phyloP scores from a whole-genome alignment of 2,329 filamentous ascomycete genomes.

The Rhynchosporium graminicola region DNA sequence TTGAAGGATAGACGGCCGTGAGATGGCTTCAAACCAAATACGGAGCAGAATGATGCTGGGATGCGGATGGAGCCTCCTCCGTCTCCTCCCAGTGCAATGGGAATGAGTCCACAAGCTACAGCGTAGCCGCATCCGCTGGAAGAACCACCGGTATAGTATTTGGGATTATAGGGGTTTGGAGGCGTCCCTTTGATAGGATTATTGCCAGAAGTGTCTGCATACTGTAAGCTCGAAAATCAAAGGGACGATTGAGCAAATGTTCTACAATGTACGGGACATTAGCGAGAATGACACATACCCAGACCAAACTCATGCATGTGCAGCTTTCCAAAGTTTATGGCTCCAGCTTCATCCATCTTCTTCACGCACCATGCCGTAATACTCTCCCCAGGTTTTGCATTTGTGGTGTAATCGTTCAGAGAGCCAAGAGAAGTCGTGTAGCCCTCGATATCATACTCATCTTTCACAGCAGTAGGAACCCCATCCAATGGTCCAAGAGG shows the following conservation, averaged over 20 bases:
- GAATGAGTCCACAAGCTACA: slow-evolving; percentile 63
- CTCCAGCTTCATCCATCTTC: slow-evolving; percentile 62
- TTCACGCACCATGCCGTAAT: slow-evolving; percentile 29
- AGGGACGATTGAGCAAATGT: too few species aligned
- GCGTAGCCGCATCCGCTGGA: slow-evolving; percentile 91
- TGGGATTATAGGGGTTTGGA: slow-evolving; percentile 68
- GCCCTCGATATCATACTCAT: slow-evolving; percentile 54
- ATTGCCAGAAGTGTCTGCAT: slow-evolving; percentile 73
- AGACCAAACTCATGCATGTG: slow-evolving; percentile 79
- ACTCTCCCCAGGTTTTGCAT: slow-evolving; percentile 15
- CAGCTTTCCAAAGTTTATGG: slow-evolving; percentile 73
- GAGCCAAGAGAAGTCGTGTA: slow-evolving; percentile 29
- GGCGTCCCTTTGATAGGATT: slow-evolving; percentile 82
- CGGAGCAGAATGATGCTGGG: slow-evolving; percentile 35
- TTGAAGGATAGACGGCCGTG: slow-evolving; percentile 61
- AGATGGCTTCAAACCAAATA: slow-evolving; percentile 78
- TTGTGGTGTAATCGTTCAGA: slow-evolving; percentile 26
- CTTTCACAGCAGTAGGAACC: slow-evolving; percentile 80
- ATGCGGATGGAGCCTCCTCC: slow-evolving; percentile 67
- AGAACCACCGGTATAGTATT: slow-evolving; percentile 80
- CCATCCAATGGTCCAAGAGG: slow-evolving; percentile 73
- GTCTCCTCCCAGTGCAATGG: slow-evolving; percentile 81
- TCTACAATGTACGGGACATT: neutral
- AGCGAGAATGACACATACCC: slow-evolving; percentile 16
- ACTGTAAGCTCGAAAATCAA: neutral